Conservation (phyloP, 176 grass and related monocot genomes). For the Poa annua region DNA sequence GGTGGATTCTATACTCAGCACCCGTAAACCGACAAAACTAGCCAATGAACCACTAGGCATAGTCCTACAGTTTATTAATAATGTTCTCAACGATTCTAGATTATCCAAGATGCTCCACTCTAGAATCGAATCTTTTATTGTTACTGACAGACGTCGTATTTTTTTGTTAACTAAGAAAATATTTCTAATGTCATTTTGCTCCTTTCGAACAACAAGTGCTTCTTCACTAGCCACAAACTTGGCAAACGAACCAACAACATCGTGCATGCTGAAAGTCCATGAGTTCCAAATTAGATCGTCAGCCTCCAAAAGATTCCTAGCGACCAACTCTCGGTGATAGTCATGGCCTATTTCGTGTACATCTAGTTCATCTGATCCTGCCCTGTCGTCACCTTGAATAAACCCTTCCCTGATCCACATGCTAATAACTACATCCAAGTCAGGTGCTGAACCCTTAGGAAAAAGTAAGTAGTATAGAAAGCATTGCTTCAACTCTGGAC, state of each 20-base stretch:
- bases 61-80: not conserved
- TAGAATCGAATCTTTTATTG: too few species aligned
- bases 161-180: not conserved
- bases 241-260: conserved; percentile 27
- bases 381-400: too few species aligned
- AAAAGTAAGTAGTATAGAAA: too few species aligned
- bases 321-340: not conserved
- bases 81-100: not conserved
- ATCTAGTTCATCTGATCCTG: not conserved
- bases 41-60: not conserved
- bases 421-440: too few species aligned
- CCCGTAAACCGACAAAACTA: not conserved
- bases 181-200: not conserved
- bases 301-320: not conserved
- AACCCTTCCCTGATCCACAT: too few species aligned
- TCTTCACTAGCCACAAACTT: conserved; percentile 19
- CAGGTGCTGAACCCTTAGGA: too few species aligned
- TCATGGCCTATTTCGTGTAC: not conserved
- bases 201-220: not conserved
- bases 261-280: not conserved
- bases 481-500: too few species aligned
- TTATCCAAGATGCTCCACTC: not conserved
- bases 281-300: not conserved
- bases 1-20: not conserved
- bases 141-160: not conserved